Percentiles rank a stretch among this genome's conserved stretches.
These are phyloP conservation scores for Teratosphaeria zuluensis DNA, from an alignment of 2,329 filamentous ascomycete species.

Conservation along the genomic window DNA sequence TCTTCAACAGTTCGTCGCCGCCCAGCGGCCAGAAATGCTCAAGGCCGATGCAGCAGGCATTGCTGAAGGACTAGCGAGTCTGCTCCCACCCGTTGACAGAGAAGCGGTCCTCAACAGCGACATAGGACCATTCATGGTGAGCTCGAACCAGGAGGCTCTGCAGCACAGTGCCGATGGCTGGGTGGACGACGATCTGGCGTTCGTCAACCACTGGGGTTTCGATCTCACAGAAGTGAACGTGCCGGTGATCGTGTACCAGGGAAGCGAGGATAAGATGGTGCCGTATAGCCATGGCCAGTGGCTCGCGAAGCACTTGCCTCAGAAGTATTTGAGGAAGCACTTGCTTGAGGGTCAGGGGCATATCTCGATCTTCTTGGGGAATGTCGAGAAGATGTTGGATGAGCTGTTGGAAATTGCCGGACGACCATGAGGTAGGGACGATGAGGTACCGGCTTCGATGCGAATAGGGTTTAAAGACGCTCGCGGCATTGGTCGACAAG, in stretches of 20 bases:
- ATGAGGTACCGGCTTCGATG: too few relatives aligned
- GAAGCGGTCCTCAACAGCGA: conserved; percentile 4
- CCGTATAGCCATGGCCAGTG: conserved; percentile 17
- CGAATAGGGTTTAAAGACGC: too few relatives aligned
- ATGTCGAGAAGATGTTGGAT: conserved; percentile 7
- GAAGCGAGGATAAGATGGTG: conserved; percentile 17
- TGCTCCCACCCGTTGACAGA: conserved; percentile 11
- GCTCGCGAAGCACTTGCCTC: conserved; percentile 14
- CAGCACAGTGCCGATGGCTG: conserved; percentile 13
- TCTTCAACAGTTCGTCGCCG: conserved; percentile 3
- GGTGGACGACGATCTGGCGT: conserved; percentile 19
- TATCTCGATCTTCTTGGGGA: conserved; percentile 10
- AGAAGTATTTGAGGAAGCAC: conserved; percentile 10
- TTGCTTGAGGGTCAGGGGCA: conserved; percentile 15
- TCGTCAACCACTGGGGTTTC: conserved; percentile 17
- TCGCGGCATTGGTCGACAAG: too few relatives aligned
- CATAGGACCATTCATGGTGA: conserved; percentile 3
- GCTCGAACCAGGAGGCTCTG: conserved; percentile 8
- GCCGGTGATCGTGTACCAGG: conserved; percentile 17
- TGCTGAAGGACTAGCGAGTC: conserved; percentile 4
- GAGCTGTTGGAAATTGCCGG: conserved; percentile 5
- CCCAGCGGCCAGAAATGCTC: conserved; percentile 6
- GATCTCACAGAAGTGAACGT: conserved; percentile 14
- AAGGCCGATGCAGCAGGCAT: conserved; percentile 6
- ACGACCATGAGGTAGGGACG: neutral